Conservation (phyloP, 148 eudicot genomes). For the Limonium bicolor region DNA sequence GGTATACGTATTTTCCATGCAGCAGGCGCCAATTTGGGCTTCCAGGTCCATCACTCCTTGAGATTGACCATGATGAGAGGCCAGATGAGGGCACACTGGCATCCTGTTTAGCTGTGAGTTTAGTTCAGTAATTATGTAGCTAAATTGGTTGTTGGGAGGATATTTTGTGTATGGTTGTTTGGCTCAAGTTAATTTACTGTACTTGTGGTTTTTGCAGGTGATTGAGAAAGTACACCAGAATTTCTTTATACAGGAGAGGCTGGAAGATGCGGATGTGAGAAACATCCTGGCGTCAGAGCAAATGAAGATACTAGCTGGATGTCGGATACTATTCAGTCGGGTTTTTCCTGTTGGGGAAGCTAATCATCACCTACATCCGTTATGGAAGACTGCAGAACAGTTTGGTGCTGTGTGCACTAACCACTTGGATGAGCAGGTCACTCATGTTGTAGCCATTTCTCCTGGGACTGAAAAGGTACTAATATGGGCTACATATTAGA, state of each 20-base stretch:
- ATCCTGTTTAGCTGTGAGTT: conserved; percentile 70
- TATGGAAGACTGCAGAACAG: conserved; percentile 97
- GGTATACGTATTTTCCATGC: conserved; percentile 91
- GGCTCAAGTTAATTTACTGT: too few species aligned
- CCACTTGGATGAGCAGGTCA: conserved; percentile 82
- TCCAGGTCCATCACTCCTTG: conserved; percentile 95
- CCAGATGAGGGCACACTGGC: conserved; percentile 93
- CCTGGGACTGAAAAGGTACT: conserved; percentile 90
- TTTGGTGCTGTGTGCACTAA: conserved; percentile 92
- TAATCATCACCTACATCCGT: conserved; percentile 74
- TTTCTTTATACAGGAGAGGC: conserved; percentile 51
- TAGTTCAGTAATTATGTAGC: neutral
- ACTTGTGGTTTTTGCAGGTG: too few species aligned
- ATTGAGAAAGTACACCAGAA: conserved; percentile 73
- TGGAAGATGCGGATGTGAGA: conserved; percentile 91
- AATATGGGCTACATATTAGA: too few species aligned
- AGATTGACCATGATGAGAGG: conserved; percentile 91
- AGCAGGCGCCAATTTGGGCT: conserved; percentile 98
- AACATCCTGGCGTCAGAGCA: conserved; percentile 89
- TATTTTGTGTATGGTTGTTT: too few species aligned
- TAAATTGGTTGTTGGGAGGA: neutral
- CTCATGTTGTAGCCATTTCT: conserved; percentile 93
- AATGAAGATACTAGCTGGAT: conserved; percentile 61
- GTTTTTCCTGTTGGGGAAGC: conserved; percentile 86
- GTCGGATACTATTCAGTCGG: conserved; percentile 83